Evolutionary conservation across 805 yeast species (phyloP), one percentile per base, ranked within the genome.

Genomic region (Alloascoidea africana): DNA sequence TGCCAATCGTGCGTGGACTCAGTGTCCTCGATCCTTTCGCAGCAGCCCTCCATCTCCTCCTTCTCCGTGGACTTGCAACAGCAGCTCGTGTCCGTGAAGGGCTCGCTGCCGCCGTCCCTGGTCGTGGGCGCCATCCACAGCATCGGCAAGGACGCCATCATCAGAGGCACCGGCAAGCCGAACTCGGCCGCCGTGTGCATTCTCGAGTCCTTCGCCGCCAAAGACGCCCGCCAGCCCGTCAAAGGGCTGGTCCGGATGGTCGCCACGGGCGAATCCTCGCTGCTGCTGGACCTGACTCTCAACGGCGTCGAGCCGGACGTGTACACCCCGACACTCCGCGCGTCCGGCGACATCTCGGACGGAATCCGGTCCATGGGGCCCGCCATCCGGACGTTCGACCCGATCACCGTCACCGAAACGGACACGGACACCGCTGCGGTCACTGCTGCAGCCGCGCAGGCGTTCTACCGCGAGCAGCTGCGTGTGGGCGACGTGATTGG

Each of bases 131-230:
- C 81, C 0, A 70, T 89, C 40, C 87, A 80, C 53, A 51, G 51
- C 2, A 74, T 77, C 2, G 96, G 96, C 1, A 71, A 75, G 44
- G 96, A 89, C 51, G 95, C 95, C 3, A 83, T 89, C 44, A 79
- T 89, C 16, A 66, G 97, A 42, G 97, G 97, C 4, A 74, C 95
- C 0, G 96, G 96, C 2, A 67, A 63, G 40, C 78, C 93, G 14
- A 78, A 87, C 53, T 69, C 82, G 14, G 94, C 96, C 0, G 96
- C 95, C 0, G 97, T 87, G 19, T 75, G 91, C 45, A 87, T 87
- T 36, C 58, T 87, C 40, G 97, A 89, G 53, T 68, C 80, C 14
- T 80, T 78, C 47, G 71, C 63, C 36, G 58, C 60, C 2, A 58
- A 57, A 17, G 70, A 68, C 44, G 43, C 41, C 16, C 52, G 53